Percentiles rank a stretch among this genome's conserved stretches.
Conservation (phyloP, 345 rosid genomes). For the Clarkia xantiana region DNA sequence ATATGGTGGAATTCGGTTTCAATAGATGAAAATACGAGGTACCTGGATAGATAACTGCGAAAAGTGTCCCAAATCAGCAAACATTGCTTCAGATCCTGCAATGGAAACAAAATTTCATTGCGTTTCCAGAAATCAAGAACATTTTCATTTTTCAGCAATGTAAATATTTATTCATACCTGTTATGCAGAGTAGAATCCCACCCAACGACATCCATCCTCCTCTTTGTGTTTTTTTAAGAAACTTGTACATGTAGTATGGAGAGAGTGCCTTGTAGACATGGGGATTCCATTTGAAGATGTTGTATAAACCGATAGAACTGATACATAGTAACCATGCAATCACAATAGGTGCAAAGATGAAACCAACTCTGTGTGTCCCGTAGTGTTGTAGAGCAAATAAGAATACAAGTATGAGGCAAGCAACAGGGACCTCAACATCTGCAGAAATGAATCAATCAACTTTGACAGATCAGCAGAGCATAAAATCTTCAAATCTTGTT, state of each 20-base stretch:
- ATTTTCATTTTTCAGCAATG: not conserved
- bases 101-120: conserved; percentile 1
- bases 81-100: conserved; percentile 98
- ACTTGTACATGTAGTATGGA: conserved; percentile 82
- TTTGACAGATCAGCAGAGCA: too few relatives aligned
- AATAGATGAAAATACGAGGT: not conserved
- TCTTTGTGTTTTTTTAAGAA: conserved; percentile 68
- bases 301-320: conserved; percentile 75
- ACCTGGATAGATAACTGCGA: conserved; percentile 86
- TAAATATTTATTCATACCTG: conserved; percentile 29
- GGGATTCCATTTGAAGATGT: conserved; percentile 85
- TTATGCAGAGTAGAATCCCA: conserved; percentile 85
- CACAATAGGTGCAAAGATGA: conserved; percentile 73
- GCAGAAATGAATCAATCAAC: conserved; percentile 15
- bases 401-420: conserved; percentile 51
- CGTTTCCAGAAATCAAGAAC: not conserved
- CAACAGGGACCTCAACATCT: conserved; percentile 77
- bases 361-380: conserved; percentile 79
- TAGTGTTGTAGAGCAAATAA: conserved; percentile 75
- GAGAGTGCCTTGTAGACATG: conserved; percentile 88
- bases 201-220: conserved; percentile 99
- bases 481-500: too few relatives aligned
- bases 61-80: conserved; percentile 97
- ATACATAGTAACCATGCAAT: conserved; percentile 72
- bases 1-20: too few relatives aligned